Evolutionary conservation across 495 filamentous ascomycete species (phyloP).

Genomic region (Lasiosphaeria miniovina): DNA sequence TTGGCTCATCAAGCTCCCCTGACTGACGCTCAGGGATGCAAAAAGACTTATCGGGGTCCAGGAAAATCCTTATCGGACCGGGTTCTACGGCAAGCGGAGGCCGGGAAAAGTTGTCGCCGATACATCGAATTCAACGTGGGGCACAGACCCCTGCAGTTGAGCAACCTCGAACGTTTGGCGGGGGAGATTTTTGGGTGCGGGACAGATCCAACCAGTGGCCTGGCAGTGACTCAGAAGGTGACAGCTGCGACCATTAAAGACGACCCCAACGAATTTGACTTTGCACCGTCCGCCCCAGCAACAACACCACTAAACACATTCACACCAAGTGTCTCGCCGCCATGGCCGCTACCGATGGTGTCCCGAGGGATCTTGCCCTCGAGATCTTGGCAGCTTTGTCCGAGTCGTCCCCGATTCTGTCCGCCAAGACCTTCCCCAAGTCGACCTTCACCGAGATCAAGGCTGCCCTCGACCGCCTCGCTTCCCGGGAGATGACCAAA

Average conservation of each 20-base stretch:
- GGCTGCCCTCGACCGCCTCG: slow-evolving; percentile 45
- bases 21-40: neutral
- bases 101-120: neutral
- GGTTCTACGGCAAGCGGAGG: neutral
- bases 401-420: slow-evolving; percentile 63
- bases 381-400: slow-evolving; percentile 66
- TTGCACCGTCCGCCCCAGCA: neutral
- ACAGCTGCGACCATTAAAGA: neutral
- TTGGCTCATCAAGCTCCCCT: neutral
- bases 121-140: neutral
- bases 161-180: neutral
- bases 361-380: slow-evolving; percentile 55
- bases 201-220: neutral
- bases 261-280: neutral
- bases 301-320: slow-evolving; percentile 2
- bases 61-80: neutral
- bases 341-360: slow-evolving; percentile 28
- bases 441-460: slow-evolving; percentile 52
- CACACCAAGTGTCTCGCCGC: slow-evolving; percentile 3
- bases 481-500: slow-evolving; percentile 76
- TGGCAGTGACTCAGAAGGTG: neutral
- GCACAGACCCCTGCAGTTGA: slow-evolving; percentile 2
- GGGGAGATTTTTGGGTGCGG: slow-evolving; percentile 1
- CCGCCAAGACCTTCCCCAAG: slow-evolving; percentile 72
- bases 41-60: neutral